A percentile compares a stretch with the other conserved stretches of the same genome.
Conservation (phyloP, 805 yeast species). For the Candida jianshihensis region DNA sequence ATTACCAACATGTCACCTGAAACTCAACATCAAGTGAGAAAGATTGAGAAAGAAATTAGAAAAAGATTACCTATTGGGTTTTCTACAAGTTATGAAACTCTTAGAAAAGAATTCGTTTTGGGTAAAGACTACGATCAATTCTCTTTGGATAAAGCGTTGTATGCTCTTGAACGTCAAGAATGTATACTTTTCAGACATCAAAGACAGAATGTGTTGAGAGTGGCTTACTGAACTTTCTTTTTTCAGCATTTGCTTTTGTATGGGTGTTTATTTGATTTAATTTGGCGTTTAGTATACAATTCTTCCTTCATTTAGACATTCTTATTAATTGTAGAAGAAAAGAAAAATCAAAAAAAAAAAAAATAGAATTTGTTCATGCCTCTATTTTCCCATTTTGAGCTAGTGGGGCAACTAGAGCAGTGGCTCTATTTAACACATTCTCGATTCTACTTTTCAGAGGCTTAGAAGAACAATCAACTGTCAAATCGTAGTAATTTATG, state of each 20-base stretch:
- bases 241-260: background rate
- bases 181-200: conserved; percentile 85
- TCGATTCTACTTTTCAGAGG: conserved; percentile 78
- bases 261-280: background rate
- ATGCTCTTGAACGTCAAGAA: conserved; percentile 78
- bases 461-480: conserved; percentile 66
- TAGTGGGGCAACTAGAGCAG: conserved; percentile 78
- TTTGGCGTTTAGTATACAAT: too few relatives aligned
- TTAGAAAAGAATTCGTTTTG: conserved; percentile 75
- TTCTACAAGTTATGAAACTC: conserved; percentile 82
- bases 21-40: conserved; percentile 62
- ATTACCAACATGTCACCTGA: conserved; percentile 47
- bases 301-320: too few relatives aligned
- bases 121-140: conserved; percentile 54
- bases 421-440: conserved; percentile 71
- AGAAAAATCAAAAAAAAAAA: too few relatives aligned
- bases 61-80: conserved; percentile 94
- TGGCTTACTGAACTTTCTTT: conserved; percentile 7
- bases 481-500: conserved; percentile 56
- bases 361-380: background rate
- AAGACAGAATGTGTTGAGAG: conserved; percentile 69
- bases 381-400: conserved; percentile 31
- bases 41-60: conserved; percentile 78
- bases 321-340: too few relatives aligned
- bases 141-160: conserved; percentile 78